These are phyloP conservation scores for Cladosporium sp. DNA, from an alignment of 2,329 filamentous ascomycete species.

Conservation along the genomic window DNA sequence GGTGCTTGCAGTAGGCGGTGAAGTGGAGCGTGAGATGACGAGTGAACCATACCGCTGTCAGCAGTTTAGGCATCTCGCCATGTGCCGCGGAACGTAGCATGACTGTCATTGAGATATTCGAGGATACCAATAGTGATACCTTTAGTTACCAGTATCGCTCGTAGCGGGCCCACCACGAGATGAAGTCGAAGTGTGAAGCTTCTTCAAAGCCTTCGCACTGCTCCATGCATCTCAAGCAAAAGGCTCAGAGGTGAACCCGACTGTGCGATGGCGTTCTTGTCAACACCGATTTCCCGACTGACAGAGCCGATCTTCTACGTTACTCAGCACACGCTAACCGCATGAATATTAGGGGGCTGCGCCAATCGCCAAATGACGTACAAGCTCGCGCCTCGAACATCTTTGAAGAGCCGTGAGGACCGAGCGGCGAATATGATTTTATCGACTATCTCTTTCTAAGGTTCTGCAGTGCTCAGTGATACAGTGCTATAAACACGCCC, in stretches of 20 bases:
- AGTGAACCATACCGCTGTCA: background rate
- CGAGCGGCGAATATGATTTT: background rate
- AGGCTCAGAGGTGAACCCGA: background rate
- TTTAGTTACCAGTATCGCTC: background rate
- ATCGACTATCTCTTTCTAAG: background rate
- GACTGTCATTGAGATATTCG: background rate
- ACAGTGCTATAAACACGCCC: background rate
- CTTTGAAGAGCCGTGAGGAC: background rate
- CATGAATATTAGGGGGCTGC: background rate
- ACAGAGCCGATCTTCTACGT: background rate
- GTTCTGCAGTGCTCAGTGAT: background rate
- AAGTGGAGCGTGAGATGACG: background rate
- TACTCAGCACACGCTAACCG: background rate
- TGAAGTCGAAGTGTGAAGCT: background rate
- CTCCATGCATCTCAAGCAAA: background rate
- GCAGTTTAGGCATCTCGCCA: background rate
- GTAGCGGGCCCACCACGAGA: background rate
- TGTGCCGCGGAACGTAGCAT: background rate
- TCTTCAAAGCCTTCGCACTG: background rate
- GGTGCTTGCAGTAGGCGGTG: background rate
- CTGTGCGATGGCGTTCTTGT: background rate
- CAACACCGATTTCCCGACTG: background rate
- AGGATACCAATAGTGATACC: background rate
- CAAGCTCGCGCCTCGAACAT: constrained; percentile 1
- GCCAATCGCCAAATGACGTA: constrained; percentile 1